Conservation (phyloP, 129 eudicot genomes). For the Pseudognaphalium luteoalbum region DNA sequence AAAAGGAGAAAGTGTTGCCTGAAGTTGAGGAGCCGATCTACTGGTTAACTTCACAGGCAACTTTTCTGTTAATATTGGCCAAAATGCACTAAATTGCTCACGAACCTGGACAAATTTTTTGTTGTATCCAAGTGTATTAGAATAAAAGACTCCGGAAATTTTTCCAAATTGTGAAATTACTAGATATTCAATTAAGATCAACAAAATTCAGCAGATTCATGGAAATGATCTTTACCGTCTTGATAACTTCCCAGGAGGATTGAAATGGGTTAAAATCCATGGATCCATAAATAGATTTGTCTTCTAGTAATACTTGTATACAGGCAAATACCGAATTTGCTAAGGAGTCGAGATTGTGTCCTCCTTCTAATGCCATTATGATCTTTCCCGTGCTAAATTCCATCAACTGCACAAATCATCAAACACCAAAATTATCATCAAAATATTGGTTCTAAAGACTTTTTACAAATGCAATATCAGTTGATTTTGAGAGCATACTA, state of each 20-base stretch:
- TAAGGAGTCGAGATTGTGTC: conserved; percentile 72
- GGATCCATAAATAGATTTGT: conserved; percentile 39
- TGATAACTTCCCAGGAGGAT: conserved; percentile 77
- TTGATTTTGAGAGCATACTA: not conserved
- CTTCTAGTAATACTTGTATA: conserved; percentile 65
- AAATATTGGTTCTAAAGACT: conserved; percentile 16
- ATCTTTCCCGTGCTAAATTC: conserved; percentile 79
- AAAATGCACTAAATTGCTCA: conserved; percentile 54
- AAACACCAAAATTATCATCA: conserved; percentile 3
- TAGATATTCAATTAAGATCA: too few species aligned
- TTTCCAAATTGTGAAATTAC: too few species aligned
- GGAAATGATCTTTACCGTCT: conserved; percentile 36
- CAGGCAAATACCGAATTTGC: conserved; percentile 78
- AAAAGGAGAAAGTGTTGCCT: too few species aligned
- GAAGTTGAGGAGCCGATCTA: conserved; percentile 19
- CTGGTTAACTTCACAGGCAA: conserved; percentile 59
- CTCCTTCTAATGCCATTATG: conserved; percentile 73
- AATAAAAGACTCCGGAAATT: not conserved
- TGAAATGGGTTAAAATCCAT: conserved; percentile 41
- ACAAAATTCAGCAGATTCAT: too few species aligned
- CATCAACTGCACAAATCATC: conserved; percentile 3
- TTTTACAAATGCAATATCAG: conserved; percentile 6
- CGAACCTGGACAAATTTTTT: conserved; percentile 60
- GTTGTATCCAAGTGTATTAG: not conserved
- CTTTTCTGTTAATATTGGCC: conserved; percentile 67